Base-by-base conservation (phyloP, 257 asterid genomes). In the Fraxinus pennsylvanica region DNA sequence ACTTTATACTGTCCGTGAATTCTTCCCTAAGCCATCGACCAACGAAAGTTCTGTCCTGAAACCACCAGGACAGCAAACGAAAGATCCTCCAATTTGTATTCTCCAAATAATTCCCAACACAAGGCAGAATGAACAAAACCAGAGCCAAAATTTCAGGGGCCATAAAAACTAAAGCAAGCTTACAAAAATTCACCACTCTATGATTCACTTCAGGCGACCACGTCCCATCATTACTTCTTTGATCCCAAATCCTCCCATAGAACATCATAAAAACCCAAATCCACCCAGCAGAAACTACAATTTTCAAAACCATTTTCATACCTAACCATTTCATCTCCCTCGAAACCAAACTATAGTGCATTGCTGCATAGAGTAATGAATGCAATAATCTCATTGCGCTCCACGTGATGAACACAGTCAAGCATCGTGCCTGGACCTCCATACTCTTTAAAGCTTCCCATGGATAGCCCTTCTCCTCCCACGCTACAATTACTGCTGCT, bases 1-100 rank as follows among this genome's bases (percentile, higher is more conserved):
- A 95, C 87, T 93, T 95, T 22, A 95, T 72, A 83, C 88, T 95
- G 85, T 95, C 98, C 15, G 90, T 74, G 70, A 93, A 93, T 76
- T 97, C 99, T 89, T 95, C 98, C 83, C 97, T 95, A 67, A 95
- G 91, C 75, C 97, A 98, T 36, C 99, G 92, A 63, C 98, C 99
- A 82, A 95, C 98, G 76, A 90, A 95, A 45, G 87, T 89, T 82
- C 94, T 89, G 88, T 96, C 84, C 79, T 95, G 99, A 84, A 95
- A 95, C 99, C 99, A 95, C 99, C 99, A 95, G 6, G 96, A 84
- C 76, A 95, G 81, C 92, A 90, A 17, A 85, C 91, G 86, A 78
- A 95, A 88, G 77, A 95, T 82, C 90, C 86, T 93, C 99, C 97
- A 95, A 72, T 95, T 93, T 5, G 94, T 87, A 74, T 91, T 93